Evolutionary conservation across 164 flowering plant genomes (phyloP).

Genomic region (Buxus sempervirens): DNA sequence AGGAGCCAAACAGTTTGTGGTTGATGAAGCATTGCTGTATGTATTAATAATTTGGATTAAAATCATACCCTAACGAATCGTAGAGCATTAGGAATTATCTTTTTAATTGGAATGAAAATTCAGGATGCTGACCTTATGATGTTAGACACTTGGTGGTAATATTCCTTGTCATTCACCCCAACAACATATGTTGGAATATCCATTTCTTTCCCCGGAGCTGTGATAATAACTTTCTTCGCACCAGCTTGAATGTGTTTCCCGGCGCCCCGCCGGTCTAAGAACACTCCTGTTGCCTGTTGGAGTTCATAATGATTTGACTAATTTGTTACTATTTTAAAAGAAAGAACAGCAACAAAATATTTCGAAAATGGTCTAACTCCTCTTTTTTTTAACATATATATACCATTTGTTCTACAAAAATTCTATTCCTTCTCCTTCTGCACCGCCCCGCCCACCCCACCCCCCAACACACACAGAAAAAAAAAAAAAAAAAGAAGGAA

Average conservation of each 20-base stretch:
- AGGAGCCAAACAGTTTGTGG: constrained; percentile 80
- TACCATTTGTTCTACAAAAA: too few species aligned
- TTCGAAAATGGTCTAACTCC: too few species aligned
- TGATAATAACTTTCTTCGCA: constrained; percentile 77
- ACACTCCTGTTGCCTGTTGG: constrained; percentile 68
- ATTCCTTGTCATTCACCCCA: constrained; percentile 67
- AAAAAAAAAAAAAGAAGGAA: background rate
- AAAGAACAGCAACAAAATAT: too few species aligned
- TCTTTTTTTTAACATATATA: too few species aligned
- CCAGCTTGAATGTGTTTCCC: constrained; percentile 85
- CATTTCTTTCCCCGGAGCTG: constrained; percentile 81
- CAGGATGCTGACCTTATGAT: constrained; percentile 45
- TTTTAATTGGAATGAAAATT: background rate
- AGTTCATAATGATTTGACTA: too few species aligned
- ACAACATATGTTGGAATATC: constrained; percentile 78
- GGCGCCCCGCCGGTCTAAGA: constrained; percentile 90
- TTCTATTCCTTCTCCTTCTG: too few species aligned
- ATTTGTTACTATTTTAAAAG: too few species aligned
- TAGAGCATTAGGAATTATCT: too few species aligned
- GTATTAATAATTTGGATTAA: constrained; percentile 24
- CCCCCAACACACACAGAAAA: too few species aligned
- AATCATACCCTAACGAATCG: too few species aligned
- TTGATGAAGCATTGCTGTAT: constrained; percentile 61
- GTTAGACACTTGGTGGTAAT: constrained; percentile 53
- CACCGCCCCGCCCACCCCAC: too few species aligned